Base-by-base conservation (phyloP, 108 stramenopile species). In the Epithemia pelagica region DNA sequence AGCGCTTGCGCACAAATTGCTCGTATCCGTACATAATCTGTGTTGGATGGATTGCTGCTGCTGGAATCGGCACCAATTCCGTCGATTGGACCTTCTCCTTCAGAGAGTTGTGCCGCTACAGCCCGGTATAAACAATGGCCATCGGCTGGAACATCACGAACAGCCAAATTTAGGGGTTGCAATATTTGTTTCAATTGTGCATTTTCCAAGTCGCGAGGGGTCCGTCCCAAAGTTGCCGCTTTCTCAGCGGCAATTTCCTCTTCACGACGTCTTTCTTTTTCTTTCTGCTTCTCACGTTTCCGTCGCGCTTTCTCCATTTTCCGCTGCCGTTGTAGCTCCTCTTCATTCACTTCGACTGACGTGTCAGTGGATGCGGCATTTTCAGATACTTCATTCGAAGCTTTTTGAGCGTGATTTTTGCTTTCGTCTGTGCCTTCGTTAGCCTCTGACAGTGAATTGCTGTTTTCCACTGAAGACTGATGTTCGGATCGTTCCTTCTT, bases 71-170 rank as follows among this genome's bases (percentile, higher is more conserved):
- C 59, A 37, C 72, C 84, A 18, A 55, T 68, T 66, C 53, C 67
- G 26, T 62, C 75, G n/a, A n/a, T n/a, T n/a, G n/a, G n/a, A n/a
- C n/a, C n/a, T n/a, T n/a, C n/a, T n/a, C n/a, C n/a, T n/a, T n/a
- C n/a, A n/a, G n/a, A n/a, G 59, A 25, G 33, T 65, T 96, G 95
- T 32, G 88, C 82, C 1, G 77, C 96, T 25, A 98, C 85, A 29
- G 96, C 92, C 18, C 97, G 85, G 76, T 97, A 98, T 66, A 98
- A 68, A 73, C 97, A 98, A 81, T 98, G 83, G 10, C 97, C 97
- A 76, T 98, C 97, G 19, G 95, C 87, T 27, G 76, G 75, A 3
- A 98, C 89, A 56, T 97, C 96, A n/a, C 63, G 27, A 26, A 98
- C 75, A 26, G 56, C 60, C 32, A 96, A 70, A 25, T 69, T 59